phyloP scores from a whole-genome alignment of 257 asterid species.

The Forsythia suspensa region DNA sequence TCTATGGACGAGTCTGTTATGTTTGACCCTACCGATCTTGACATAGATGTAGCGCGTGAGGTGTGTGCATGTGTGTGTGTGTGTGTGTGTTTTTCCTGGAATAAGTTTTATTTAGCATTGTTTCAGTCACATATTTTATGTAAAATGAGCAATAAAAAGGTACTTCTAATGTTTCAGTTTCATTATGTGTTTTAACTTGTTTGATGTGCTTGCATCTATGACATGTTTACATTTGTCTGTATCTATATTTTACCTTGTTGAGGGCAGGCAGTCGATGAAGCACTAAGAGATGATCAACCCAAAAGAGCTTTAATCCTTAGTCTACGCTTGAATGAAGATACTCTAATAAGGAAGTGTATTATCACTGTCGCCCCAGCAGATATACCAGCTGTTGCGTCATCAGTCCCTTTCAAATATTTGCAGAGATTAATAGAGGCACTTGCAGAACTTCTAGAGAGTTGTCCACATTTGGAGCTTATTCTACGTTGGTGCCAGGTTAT shows the following conservation, averaged over 20 bases:
- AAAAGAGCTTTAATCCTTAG: slow-evolving; percentile 82
- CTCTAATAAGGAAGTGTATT: slow-evolving; percentile 79
- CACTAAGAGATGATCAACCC: slow-evolving; percentile 62
- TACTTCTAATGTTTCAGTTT: slow-evolving; percentile 1
- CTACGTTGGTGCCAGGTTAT: slow-evolving; percentile 92
- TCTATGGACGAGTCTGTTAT: slow-evolving; percentile 92
- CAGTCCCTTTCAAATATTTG: slow-evolving; percentile 76
- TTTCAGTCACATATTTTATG: not conserved
- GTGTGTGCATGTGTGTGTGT: slow-evolving; percentile 35
- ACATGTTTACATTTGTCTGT: slow-evolving; percentile 1
- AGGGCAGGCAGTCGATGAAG: slow-evolving; percentile 82
- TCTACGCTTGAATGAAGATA: slow-evolving; percentile 88
- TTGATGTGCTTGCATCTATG: not conserved
- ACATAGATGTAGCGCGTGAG: slow-evolving; percentile 95
- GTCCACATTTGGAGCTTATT: slow-evolving; percentile 86
- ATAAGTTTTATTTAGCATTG: not conserved
- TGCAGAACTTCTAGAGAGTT: slow-evolving; percentile 79
- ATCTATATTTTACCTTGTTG: slow-evolving; percentile 17
- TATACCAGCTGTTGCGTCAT: slow-evolving; percentile 77
- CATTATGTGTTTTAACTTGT: not conserved
- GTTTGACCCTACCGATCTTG: slow-evolving; percentile 98
- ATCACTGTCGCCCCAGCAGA: slow-evolving; percentile 66
- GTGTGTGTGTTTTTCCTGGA: not conserved
- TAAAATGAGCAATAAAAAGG: not conserved
- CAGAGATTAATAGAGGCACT: slow-evolving; percentile 87